Base-by-base conservation (phyloP, 768 basidiomycete genomes). In the Agaricus sinodeliciosus region DNA sequence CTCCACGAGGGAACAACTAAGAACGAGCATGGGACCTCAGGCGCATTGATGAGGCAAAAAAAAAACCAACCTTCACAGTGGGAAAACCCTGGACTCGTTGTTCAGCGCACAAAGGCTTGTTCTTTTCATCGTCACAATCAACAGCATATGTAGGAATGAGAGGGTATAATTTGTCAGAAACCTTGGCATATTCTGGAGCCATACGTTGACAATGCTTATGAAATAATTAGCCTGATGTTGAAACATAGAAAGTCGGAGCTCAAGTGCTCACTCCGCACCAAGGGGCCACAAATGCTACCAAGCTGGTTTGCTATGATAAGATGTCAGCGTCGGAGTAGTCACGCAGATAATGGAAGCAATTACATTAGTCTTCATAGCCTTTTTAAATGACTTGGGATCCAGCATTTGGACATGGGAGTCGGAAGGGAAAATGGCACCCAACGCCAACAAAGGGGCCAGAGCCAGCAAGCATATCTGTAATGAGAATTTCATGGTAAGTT, bases 241-340 rank as follows among this genome's bases (percentile, higher is more conserved):
- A 18, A 39, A 2, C n/a, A 36, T 31, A 35, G 4, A 46, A 34
- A 9, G 34, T 12, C 31, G 11, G 11, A 31, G 31, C 31, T 22
- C 22, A 22, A 16, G 4, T 25, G 71, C 86, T 64, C 66, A 90
- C 87, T 58, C 87, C 89, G 62, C 89, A 94, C 94, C 94, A 95
- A 3, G 92, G 90, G 16, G 94, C 94, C 11, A 94, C 87, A 63
- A 95, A 96, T 1, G 92, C 94, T 13, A 95, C 85, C 62, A 94
- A 67, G 56, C 76, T 80, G 31, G 90, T 87, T 69, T 79, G 73
- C 90, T 91, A 59, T 9, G 44, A 9, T 12, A 18, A 44, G 19
- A 18, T 18, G 36, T 31, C 7, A 31, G 42, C 31, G 49, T 0
- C 49, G 43, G 7, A 8, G n/a, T n/a, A 19, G 31, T 52, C 39